phyloP scores from a whole-genome alignment of 192 early-diverging fungal species.

The Entomortierella lignicola region DNA sequence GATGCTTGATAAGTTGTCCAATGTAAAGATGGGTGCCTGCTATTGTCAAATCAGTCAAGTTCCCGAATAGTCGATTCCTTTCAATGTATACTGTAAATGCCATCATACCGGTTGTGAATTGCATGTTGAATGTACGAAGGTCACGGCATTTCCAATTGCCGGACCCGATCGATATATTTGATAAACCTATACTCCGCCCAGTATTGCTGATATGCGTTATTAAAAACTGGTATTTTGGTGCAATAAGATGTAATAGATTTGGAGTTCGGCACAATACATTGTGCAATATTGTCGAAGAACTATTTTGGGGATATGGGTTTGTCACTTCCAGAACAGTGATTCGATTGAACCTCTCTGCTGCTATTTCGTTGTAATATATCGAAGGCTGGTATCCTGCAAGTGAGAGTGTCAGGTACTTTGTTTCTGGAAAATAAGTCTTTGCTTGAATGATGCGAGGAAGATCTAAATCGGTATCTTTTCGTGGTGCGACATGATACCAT shows the following conservation, averaged over 20 bases:
- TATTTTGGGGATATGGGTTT: not conserved
- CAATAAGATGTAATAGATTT: not conserved
- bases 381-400: not conserved
- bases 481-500: not conserved
- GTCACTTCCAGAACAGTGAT: constrained; percentile 5
- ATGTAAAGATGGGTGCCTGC: too few species aligned
- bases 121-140: not conserved
- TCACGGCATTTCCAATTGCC: not conserved
- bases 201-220: too few species aligned
- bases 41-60: too few species aligned
- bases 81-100: too few species aligned
- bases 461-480: too few species aligned
- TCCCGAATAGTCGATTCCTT: too few species aligned
- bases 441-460: not conserved
- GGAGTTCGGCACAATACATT: constrained; percentile 2
- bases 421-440: not conserved
- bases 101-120: not conserved
- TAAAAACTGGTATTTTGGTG: not conserved
- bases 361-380: not conserved
- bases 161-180: too few species aligned
- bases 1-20: too few species aligned
- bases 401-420: constrained; percentile 1
- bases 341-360: not conserved
- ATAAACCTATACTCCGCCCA: too few species aligned
- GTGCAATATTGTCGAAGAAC: not conserved